Base-by-base conservation (phyloP, 805 yeast genomes). In the Maudiozyma turicensis region DNA sequence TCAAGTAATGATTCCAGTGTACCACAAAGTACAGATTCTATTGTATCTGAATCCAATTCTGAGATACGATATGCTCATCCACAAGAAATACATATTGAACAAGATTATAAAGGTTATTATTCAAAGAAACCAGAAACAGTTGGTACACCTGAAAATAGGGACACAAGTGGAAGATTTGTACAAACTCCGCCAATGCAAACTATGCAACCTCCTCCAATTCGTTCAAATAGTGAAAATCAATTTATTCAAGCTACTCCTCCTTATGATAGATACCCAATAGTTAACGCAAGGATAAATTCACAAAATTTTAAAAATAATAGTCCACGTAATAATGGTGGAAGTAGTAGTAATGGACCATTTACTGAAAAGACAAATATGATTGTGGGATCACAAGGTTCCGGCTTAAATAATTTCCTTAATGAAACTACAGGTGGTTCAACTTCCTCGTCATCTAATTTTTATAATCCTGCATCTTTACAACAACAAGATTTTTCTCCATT, bases 401-500 rank as follows among this genome's bases (percentile, higher is more conserved):
- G 28, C n/a, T 8, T 31, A 15, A 42, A 39, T 28, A 42, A 39
- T 28, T 39, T 15, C 20, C 20, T 39, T 13, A 28, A 31, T 29
- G 34, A 41, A 31, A 65, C 3, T 20, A 47, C 9, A 5, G 42
- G 40, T 13, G 30, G 43, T 13, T 48, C 55, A 1, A 72, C 76
- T 48, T 58, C 66, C 2, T 60, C 68, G 13, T 55, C 64, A 3
- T 54, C 62, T 5, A 59, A 66, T 6, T 58, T 59, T 32, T 39
- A 39, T 28, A 39, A 20, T 8, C 42, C 42, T 8, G 50, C 56
- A 8, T 59, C 43, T 26, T 40, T 44, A 33, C 49, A 61, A 5
- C 81, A 75, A 58, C 76, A 81, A 26, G 93, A 84, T 59, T 81
- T 82, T 55, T 80, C 86, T 44, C 99, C 98, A 3, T 91, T 91